Base-by-base conservation (phyloP, 176 grass and related monocot species). In the Puya raimondii region DNA sequence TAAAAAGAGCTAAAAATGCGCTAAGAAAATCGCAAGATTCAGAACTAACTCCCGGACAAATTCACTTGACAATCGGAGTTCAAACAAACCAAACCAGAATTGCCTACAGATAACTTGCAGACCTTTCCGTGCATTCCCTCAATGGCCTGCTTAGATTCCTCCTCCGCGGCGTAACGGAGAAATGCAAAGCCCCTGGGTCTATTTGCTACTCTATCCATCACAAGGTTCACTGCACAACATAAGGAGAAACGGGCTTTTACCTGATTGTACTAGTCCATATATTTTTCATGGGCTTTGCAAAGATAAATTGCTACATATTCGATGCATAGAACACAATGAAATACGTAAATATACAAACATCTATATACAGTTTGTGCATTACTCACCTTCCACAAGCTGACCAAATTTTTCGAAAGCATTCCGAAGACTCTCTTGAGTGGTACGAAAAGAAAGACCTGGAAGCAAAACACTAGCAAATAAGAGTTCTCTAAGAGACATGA, bases 61-160 rank as follows among this genome's bases (percentile, higher is more conserved):
- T 42, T 42, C 33, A 42, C 33, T 42, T 1, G 33, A 42, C 33
- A 42, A 42, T 42, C 33, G 4, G 33, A 42, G 33, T 7, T 42
- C 33, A 42, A 42, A 42, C 33, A 42, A 42, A 42, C 33, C 33
- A 42, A 42, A 42, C 4, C 33, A 42, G 33, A 42, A 61, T 18
- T 9, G 56, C 1, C 56, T 22, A 10, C 56, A 61, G 56, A 47
- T 4, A 57, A 65, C 10, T 48, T 14, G 48, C 13, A n/a, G 2
- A 95, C 91, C 91, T 86, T 95, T 13, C 91, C 91, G 22, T 95
- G 86, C 91, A 90, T 90, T 25, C 81, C 86, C 78, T 90, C 72
- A 10, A 87, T 87, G 72, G 84, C 86, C 18, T 71, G 69, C 67
- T 51, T 80, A 18, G 84, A 79, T 85, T 95, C 86, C 67, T 82